Base-by-base conservation (phyloP, 1,284 basidiomycete genomes). In the Athelia sp. region DNA sequence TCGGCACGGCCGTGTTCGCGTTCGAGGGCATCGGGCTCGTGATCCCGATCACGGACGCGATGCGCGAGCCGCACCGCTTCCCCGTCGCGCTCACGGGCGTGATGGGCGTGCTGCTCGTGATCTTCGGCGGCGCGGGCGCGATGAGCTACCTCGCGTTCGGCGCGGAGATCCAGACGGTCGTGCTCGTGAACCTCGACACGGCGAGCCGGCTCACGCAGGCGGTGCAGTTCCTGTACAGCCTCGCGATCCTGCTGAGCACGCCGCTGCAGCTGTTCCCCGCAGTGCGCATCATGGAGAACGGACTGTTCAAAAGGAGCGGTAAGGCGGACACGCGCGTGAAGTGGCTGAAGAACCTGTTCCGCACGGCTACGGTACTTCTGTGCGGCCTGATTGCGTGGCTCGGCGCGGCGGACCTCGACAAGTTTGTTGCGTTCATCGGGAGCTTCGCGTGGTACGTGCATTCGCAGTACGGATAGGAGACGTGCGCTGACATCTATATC, bases 211-310 rank as follows among this genome's bases (percentile, higher is more conserved):
- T 96, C 67, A 94, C 97, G 0, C 94, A 98, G 71, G 82, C 85
- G 4, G 81, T 89, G 17, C 88, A 90, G 71, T 88, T 94, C 68
- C 67, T 95, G 15, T 95, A 93, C 69, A 87, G 90, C n/a, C 66
- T 95, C 42, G 96, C 95, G 9, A 99, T 98, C 65, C 75, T 98
- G 53, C 82, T 98, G 36, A 97, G 93, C 14, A 89, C 92, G 14
- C 96, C 96, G 0, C 80, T 99, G 3, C 94, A 97, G 65, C 85
- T 99, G 50, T 98, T 99, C 88, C 96, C 96, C 0, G 97, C 95
- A 1, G 86, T 98, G 44, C 83, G 94, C 43, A 98, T 99, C 64
- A 83, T 99, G 71, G 97, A 99, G 75, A 96, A 96, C 59, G 95
- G 92, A 1, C 63, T 99, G n/a, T 98, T 99, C 66, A 40, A 40